These are phyloP conservation scores for Exophiala spinifera DNA, from an alignment of 2,329 filamentous ascomycete species.

Conservation along the genomic window DNA sequence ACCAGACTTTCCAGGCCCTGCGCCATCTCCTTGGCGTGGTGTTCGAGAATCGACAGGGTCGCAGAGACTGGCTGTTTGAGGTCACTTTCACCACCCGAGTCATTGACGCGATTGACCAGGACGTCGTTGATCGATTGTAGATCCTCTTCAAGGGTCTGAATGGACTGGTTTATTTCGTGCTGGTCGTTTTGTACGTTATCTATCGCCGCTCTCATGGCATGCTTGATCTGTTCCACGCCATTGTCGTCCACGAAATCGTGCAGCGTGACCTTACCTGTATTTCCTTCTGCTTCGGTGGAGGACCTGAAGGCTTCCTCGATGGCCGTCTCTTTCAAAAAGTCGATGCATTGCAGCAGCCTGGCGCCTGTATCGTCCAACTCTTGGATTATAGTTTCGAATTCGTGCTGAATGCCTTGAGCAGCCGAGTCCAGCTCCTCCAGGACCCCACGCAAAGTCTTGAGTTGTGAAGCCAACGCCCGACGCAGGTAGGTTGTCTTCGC, in stretches of 20 bases:
- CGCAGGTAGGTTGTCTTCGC: conserved; percentile 68
- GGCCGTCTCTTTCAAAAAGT: conserved; percentile 54
- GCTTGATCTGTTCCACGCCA: conserved; percentile 57
- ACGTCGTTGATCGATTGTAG: conserved; percentile 63
- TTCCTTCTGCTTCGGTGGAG: conserved; percentile 4
- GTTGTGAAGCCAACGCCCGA: conserved; percentile 54
- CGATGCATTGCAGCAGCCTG: conserved; percentile 55
- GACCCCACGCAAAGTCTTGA: conserved; percentile 44
- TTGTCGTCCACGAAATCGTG: conserved; percentile 66
- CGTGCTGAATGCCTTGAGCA: conserved; percentile 40
- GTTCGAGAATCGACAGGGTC: conserved; percentile 62
- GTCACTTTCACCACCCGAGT: conserved; percentile 34
- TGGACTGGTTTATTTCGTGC: conserved; percentile 52
- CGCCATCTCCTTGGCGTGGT: conserved; percentile 78
- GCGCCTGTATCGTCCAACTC: conserved; percentile 59
- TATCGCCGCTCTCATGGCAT: conserved; percentile 57
- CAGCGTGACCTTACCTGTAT: conserved; percentile 50
- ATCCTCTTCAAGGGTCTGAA: conserved; percentile 69
- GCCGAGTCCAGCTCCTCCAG: conserved; percentile 44
- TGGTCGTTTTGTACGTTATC: conserved; percentile 61
- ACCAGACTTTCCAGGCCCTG: conserved; percentile 75
- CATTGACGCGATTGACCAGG: conserved; percentile 36
- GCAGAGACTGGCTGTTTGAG: conserved; percentile 45
- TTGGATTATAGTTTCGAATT: conserved; percentile 50
- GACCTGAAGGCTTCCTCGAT: conserved; percentile 56